Conservation (phyloP, 306 rosid species). For the Dryas drummondii region DNA sequence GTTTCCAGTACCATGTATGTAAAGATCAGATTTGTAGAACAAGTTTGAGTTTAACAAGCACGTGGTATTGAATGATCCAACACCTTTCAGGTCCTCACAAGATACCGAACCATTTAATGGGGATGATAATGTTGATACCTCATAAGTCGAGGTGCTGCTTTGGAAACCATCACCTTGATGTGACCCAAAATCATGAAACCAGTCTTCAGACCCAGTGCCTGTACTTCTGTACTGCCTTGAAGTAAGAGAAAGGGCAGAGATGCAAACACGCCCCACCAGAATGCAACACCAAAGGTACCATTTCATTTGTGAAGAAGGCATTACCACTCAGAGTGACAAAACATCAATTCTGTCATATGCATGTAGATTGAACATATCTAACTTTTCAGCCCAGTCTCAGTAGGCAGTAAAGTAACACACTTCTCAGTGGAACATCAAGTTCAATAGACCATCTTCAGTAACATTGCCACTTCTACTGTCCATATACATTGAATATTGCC, state of each 20-base stretch:
- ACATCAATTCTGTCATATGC: slow-evolving; percentile 22
- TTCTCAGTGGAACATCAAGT: slow-evolving; percentile 8
- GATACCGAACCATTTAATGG: slow-evolving; percentile 43
- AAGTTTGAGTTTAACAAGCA: slow-evolving; percentile 80
- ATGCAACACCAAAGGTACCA: slow-evolving; percentile 55
- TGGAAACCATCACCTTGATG: slow-evolving; percentile 38
- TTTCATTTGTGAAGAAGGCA: slow-evolving; percentile 54
- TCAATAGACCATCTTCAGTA: slow-evolving; percentile 16
- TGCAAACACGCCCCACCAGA: slow-evolving; percentile 56
- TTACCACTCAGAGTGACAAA: slow-evolving; percentile 47
- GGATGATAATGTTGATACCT: slow-evolving; percentile 34
- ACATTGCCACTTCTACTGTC: not conserved
- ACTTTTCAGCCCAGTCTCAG: slow-evolving; percentile 28
- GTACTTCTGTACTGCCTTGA: slow-evolving; percentile 39
- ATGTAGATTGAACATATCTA: slow-evolving; percentile 36
- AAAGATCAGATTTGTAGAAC: slow-evolving; percentile 55
- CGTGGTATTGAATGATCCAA: slow-evolving; percentile 90
- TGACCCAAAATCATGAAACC: slow-evolving; percentile 39
- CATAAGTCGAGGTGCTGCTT: slow-evolving; percentile 28
- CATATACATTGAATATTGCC: not conserved
- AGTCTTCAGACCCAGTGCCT: slow-evolving; percentile 31
- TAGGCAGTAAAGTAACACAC: not conserved
- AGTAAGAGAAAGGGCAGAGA: slow-evolving; percentile 47
- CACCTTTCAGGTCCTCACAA: slow-evolving; percentile 90
- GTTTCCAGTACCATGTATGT: slow-evolving; percentile 78